phyloP scores from a whole-genome alignment of 257 asterid species.

The Ballota nigra region DNA sequence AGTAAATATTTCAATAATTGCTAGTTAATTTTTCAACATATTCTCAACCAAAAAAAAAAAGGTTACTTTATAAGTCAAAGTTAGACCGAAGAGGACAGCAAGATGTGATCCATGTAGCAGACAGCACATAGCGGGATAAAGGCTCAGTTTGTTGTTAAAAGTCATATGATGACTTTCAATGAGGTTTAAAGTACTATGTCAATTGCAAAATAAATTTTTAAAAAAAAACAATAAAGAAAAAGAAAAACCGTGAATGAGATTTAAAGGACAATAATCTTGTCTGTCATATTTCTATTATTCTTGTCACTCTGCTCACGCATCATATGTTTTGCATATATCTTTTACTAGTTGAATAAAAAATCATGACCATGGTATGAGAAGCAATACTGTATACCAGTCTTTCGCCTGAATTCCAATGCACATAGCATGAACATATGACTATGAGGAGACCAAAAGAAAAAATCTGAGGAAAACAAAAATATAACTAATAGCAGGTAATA shows the following conservation, averaged over 20 bases:
- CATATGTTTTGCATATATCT: neutral
- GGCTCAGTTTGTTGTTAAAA: neutral
- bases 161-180: neutral
- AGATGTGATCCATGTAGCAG: neutral
- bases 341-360: neutral
- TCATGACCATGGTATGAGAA: neutral
- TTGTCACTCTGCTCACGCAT: neutral
- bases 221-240: no score
- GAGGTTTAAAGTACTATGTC: neutral
- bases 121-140: neutral
- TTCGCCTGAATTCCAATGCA: neutral
- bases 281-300: neutral
- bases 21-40: neutral
- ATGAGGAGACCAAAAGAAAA: neutral
- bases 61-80: neutral
- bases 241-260: neutral
- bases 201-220: no score
- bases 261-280: neutral
- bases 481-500: neutral
- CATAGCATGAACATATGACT: neutral
- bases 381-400: neutral
- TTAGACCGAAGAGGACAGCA: neutral
- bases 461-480: neutral
- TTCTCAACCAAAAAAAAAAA: neutral
- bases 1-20: neutral